Conservation (phyloP, 2,329 filamentous ascomycete genomes). For the Endothia cerciana region DNA sequence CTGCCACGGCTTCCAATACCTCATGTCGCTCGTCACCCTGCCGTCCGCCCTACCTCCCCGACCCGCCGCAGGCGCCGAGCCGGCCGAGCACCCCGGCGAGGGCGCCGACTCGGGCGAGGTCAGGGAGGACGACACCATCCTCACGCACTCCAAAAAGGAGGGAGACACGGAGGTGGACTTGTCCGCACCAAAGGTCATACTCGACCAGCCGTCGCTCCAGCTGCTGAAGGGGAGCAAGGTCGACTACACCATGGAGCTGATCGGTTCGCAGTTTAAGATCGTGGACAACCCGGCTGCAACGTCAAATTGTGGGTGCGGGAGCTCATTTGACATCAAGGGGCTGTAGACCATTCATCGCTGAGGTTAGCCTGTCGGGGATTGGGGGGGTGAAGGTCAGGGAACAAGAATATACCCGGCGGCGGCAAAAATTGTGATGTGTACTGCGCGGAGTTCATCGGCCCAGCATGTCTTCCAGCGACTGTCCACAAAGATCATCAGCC, state of each 20-base stretch:
- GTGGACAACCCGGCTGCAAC: conserved; percentile 89
- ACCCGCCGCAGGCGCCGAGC: conserved; percentile 24
- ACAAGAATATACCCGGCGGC: neutral
- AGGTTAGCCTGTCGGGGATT: neutral
- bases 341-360: neutral
- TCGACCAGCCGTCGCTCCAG: conserved; percentile 86
- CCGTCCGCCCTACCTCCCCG: conserved; percentile 42
- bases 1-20: conserved; percentile 97
- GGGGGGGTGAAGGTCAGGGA: neutral
- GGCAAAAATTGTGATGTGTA: neutral
- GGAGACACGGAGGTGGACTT: conserved; percentile 39
- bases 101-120: conserved; percentile 42
- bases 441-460: neutral
- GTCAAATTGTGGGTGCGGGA: conserved; percentile 95
- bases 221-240: conserved; percentile 91
- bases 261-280: conserved; percentile 89
- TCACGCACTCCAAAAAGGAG: conserved; percentile 66
- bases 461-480: neutral
- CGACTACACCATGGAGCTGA: conserved; percentile 95
- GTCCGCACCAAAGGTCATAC: conserved; percentile 73
- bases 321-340: conserved; percentile 89
- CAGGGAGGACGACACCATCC: conserved; percentile 83
- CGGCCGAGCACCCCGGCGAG: conserved; percentile 32
- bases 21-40: conserved; percentile 81
- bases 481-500: neutral